phyloP scores from a whole-genome alignment of 371 early-diverging fungal species.

The Nematocida parisii region DNA sequence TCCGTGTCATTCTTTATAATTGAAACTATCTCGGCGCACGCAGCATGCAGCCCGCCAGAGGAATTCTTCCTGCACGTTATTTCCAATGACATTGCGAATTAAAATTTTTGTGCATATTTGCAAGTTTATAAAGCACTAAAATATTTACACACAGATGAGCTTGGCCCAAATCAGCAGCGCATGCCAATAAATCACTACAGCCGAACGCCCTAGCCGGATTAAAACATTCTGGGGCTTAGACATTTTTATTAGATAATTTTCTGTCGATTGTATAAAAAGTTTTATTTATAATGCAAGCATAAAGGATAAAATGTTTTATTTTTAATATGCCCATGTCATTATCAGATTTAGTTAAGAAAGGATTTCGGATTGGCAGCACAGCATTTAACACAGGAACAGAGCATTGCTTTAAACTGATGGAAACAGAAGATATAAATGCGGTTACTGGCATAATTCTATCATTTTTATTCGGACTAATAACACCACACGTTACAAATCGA shows the following conservation, averaged over 20 bases:
- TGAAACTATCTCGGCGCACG: constrained; percentile 52
- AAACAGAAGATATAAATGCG: constrained; percentile 5
- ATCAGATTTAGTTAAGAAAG: too few species aligned
- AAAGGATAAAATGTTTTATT: constrained; percentile 3
- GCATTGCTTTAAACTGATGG: not conserved
- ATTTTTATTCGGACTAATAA: constrained; percentile 24
- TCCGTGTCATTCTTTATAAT: constrained; percentile 63
- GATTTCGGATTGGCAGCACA: too few species aligned
- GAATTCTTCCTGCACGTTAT: constrained; percentile 33
- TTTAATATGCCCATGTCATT: not conserved
- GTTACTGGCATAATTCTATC: constrained; percentile 18
- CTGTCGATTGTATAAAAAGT: not conserved
- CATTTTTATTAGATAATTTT: not conserved
- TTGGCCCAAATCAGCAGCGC: too few species aligned
- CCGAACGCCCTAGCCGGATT: too few species aligned
- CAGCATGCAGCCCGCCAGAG: constrained; percentile 34
- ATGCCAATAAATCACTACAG: too few species aligned
- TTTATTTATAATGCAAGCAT: constrained; percentile 10
- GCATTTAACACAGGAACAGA: not conserved
- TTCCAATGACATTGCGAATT: constrained; percentile 11
- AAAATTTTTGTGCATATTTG: constrained; percentile 35
- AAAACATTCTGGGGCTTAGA: not conserved
- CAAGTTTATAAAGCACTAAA: not conserved
- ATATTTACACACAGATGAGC: not conserved
- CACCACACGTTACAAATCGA: constrained; percentile 37